phyloP scores from a whole-genome alignment of 2,329 filamentous ascomycete species.

The Hirsutella thompsonii region DNA sequence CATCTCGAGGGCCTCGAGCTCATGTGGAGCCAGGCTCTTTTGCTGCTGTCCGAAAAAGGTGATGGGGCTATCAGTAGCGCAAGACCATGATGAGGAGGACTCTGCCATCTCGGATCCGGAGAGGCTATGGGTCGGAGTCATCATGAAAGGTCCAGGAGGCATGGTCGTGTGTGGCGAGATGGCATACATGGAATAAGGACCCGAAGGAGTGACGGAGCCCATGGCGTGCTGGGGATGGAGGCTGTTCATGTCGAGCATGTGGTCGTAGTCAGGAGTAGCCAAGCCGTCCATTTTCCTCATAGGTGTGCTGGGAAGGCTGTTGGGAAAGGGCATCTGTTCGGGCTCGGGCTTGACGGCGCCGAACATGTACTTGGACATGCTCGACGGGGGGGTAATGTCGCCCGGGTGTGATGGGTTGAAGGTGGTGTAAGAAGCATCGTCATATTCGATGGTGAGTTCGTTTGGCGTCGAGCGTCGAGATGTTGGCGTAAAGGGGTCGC shows the following conservation, averaged over 20 bases:
- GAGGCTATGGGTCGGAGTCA: slow-evolving; percentile 26
- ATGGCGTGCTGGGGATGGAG: slow-evolving; percentile 19
- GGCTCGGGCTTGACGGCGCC: slow-evolving; percentile 19
- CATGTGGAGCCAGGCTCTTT: slow-evolving; percentile 15
- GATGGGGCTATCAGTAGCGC: slow-evolving; percentile 26
- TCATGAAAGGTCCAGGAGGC: slow-evolving; percentile 21
- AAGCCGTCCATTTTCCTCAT: slow-evolving; percentile 22
- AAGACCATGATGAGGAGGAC: slow-evolving; percentile 24
- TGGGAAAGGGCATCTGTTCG: slow-evolving; percentile 18
- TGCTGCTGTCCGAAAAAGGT: slow-evolving; percentile 20
- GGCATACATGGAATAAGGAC: slow-evolving; percentile 20
- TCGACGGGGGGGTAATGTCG: slow-evolving; percentile 23
- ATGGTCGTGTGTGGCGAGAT: slow-evolving; percentile 21
- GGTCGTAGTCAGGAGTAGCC: slow-evolving; percentile 22
- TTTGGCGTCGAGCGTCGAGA: slow-evolving; percentile 31
- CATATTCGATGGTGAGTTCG: slow-evolving; percentile 23
- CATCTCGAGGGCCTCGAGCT: slow-evolving; percentile 20
- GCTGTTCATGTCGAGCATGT: slow-evolving; percentile 22
- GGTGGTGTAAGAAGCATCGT: slow-evolving; percentile 17
- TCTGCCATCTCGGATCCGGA: slow-evolving; percentile 25
- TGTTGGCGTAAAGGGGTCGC: slow-evolving; percentile 30
- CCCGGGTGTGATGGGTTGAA: slow-evolving; percentile 13
- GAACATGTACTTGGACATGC: slow-evolving; percentile 21
- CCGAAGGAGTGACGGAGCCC: slow-evolving; percentile 24
- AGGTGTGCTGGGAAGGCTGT: slow-evolving; percentile 21